phyloP scores from a whole-genome alignment of 2,329 filamentous ascomycete genomes.

The Colletotrichum echinochloae region DNA sequence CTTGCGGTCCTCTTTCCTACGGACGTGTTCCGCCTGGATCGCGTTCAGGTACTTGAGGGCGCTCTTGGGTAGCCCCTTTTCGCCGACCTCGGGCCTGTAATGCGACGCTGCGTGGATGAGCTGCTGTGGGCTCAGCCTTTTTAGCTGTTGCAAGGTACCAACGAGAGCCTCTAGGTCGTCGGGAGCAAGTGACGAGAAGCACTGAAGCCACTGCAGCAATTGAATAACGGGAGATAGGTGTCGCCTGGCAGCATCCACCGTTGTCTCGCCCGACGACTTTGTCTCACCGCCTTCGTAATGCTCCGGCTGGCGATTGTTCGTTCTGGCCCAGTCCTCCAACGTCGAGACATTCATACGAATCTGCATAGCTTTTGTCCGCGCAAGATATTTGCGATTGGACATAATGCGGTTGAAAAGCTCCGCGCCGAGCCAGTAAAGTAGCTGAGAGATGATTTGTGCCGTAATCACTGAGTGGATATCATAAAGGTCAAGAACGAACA shows the following conservation, averaged over 20 bases:
- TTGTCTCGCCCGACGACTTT: constrained; percentile 85
- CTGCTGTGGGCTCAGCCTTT: constrained; percentile 85
- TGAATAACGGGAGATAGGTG: constrained; percentile 94
- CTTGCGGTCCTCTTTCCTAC: constrained; percentile 68
- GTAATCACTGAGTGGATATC: constrained; percentile 98
- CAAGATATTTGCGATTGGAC: constrained; percentile 93
- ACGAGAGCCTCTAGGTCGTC: constrained; percentile 92
- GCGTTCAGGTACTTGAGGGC: constrained; percentile 87
- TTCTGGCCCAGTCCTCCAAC: constrained; percentile 94
- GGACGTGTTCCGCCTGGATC: constrained; percentile 79
- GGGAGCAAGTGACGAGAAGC: constrained; percentile 88
- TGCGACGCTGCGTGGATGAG: constrained; percentile 92
- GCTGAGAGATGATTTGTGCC: constrained; percentile 89
- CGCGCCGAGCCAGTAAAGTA: constrained; percentile 95
- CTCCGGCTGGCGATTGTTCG: constrained; percentile 93
- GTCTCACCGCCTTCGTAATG: constrained; percentile 95
- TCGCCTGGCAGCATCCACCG: constrained; percentile 82
- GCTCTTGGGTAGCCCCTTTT: constrained; percentile 89
- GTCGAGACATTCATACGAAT: constrained; percentile 98
- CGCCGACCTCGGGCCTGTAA: constrained; percentile 94
- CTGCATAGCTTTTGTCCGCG: constrained; percentile 98
- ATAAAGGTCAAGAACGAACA: constrained; percentile 98
- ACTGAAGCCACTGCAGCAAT: constrained; percentile 96
- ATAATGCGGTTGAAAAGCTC: constrained; percentile 99
- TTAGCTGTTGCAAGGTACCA: constrained; percentile 89